Conservation (phyloP, 768 basidiomycete genomes). For the Basidioascus undulatus region DNA sequence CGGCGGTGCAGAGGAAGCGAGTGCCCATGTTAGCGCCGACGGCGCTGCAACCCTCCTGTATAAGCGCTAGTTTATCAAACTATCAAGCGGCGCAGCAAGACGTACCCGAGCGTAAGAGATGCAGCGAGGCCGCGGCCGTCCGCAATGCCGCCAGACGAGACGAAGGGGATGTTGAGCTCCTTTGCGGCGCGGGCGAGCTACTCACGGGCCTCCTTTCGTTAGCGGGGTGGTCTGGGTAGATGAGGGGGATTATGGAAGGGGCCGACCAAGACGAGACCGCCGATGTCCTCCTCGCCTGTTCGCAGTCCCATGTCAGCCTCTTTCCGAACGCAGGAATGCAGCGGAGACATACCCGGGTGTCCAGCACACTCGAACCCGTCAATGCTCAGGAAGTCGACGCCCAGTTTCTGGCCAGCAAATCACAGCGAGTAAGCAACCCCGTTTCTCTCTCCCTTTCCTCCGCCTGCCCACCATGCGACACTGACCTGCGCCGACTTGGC, state of each 20-base stretch:
- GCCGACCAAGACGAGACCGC: conserved; percentile 52
- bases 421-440: too few relatives aligned
- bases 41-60: not conserved
- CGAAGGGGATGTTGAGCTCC: conserved; percentile 59
- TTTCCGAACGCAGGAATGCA: not conserved
- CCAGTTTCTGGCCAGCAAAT: conserved; percentile 39
- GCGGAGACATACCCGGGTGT: conserved; percentile 28
- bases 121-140: conserved; percentile 64
- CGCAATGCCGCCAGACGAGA: conserved; percentile 77
- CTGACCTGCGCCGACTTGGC: too few relatives aligned
- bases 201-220: not conserved
- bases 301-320: too few relatives aligned
- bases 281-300: conserved; percentile 84
- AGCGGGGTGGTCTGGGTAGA: not conserved
- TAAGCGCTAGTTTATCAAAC: not conserved
- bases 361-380: conserved; percentile 33
- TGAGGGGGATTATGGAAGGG: conserved; percentile 1
- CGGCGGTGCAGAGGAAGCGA: conserved; percentile 76
- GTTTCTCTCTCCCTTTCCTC: too few relatives aligned
- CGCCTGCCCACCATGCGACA: too few relatives aligned
- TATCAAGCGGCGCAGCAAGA: not conserved
- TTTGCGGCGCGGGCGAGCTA: conserved; percentile 69
- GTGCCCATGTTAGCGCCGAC: conserved; percentile 82
- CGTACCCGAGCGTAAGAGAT: conserved; percentile 42
- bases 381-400: conserved; percentile 70